phyloP scores from a whole-genome alignment of 371 early-diverging fungal genomes.

The Apophysomyces sp. region DNA sequence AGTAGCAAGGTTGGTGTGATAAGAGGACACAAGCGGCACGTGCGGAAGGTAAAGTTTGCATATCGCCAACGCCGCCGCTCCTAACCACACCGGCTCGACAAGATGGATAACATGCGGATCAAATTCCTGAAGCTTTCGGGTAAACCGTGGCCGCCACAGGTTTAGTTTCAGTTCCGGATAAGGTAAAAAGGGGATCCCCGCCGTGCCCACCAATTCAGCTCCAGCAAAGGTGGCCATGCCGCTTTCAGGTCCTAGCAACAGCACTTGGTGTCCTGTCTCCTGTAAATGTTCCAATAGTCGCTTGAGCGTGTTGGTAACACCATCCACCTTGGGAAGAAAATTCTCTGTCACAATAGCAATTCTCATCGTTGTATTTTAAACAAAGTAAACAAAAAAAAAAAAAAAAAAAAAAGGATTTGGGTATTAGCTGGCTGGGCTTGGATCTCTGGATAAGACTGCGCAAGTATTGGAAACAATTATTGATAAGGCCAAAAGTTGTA shows the following conservation, averaged over 20 bases:
- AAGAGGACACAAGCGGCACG: constrained; percentile 46
- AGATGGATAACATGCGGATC: constrained; percentile 49
- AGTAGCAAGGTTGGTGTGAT: constrained; percentile 49
- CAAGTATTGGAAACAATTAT: no score
- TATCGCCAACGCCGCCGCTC: constrained; percentile 30
- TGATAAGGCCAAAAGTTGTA: no score
- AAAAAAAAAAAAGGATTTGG: no score
- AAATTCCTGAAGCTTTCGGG: constrained; percentile 32
- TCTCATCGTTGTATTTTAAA: constrained; percentile 24
- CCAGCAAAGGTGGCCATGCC: constrained; percentile 35
- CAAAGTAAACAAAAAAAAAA: no score
- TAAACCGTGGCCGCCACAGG: constrained; percentile 44
- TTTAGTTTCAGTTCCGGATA: constrained; percentile 54
- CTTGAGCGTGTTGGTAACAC: constrained; percentile 48
- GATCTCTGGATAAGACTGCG: no score
- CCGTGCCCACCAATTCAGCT: constrained; percentile 42
- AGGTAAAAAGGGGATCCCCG: constrained; percentile 41
- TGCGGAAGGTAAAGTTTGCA: constrained; percentile 19
- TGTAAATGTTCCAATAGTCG: constrained; percentile 41
- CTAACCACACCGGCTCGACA: constrained; percentile 50
- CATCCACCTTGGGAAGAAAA: constrained; percentile 53
- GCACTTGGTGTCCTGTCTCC: constrained; percentile 29
- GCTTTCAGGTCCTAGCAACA: constrained; percentile 47
- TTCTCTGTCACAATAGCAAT: constrained; percentile 52
- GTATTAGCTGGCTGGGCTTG: no score